Base-by-base conservation (phyloP, 345 rosid species). In the Salix suchowensis region DNA sequence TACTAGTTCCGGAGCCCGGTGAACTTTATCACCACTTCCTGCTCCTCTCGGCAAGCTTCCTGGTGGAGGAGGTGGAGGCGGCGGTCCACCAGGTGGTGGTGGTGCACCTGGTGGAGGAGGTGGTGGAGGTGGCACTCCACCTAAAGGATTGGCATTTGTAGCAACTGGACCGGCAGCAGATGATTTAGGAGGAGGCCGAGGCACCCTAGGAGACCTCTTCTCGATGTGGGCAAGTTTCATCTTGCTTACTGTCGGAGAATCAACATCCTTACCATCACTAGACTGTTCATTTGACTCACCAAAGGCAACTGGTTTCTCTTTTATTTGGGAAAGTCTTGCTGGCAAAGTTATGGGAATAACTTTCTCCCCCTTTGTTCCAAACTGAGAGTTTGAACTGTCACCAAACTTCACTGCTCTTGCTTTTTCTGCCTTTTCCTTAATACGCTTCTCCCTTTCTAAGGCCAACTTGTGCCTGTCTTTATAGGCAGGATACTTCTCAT, bases 391-490 rank as follows among this genome's bases (percentile, higher is more conserved):
- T 64, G 85, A 77, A 62, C 68, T 85, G 75, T 78, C 86, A 23
- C 90, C 86, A 77, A 93, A 93, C 81, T 86, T 87, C 71, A 75
- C 88, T 52, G 90, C 89, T 82, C 99, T 89, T 7, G 97, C 99
- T 85, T 87, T 79, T 72, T 89, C 95, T 0, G 98, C 97, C 78
- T 82, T 92, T 77, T 87, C 88, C 86, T 93, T 96, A 72, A 93
- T 88, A 19, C 83, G 87, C 83, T 91, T 90, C 89, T 96, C 99
- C 79, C 97, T 88, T 82, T 93, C 99, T 72, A 89, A 77, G 58
- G 97, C 97, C 78, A 96, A 76, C 87, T 88, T 96, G 79, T 93
- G 99, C 70, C 99, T 85, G 80, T 93, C 99, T 82, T 91, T 92
- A 70, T 89, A 93, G 39, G 97, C 96, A 4, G 98, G 99, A 82